Percentiles rank a stretch among this genome's conserved stretches.
phyloP scores from a whole-genome alignment of 1,139 yeast species.

The Spathaspora sp. region DNA sequence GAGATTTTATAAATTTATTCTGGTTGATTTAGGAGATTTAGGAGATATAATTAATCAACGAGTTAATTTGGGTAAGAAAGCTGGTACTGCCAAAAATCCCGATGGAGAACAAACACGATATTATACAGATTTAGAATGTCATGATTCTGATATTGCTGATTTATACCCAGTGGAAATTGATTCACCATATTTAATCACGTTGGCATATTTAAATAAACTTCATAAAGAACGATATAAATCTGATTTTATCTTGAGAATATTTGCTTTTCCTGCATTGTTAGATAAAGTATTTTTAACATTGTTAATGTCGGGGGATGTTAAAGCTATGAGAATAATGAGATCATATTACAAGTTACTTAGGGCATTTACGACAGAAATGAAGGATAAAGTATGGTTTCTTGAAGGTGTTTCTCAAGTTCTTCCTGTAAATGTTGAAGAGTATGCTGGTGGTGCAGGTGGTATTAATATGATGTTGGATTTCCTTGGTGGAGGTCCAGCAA shows the following conservation, averaged over 20 bases:
- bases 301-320: constrained; percentile 78
- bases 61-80: constrained; percentile 23
- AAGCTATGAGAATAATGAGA: constrained; percentile 87
- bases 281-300: constrained; percentile 76
- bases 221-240: constrained; percentile 80
- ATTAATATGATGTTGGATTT: constrained; percentile 90
- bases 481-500: constrained; percentile 68
- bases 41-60: constrained; percentile 71
- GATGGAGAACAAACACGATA: constrained; percentile 17
- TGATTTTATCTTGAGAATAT: constrained; percentile 82
- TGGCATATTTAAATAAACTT: constrained; percentile 82
- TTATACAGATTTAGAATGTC: constrained; percentile 70
- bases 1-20: constrained; percentile 68
- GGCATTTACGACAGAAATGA: constrained; percentile 81
- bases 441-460: constrained; percentile 81
- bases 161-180: constrained; percentile 80
- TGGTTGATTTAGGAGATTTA: constrained; percentile 79
- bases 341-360: constrained; percentile 81
- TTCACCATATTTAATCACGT: constrained; percentile 82
- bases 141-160: constrained; percentile 82
- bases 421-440: constrained; percentile 81
- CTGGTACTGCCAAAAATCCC: constrained; percentile 3
- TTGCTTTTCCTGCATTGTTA: constrained; percentile 89
- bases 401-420: constrained; percentile 88
- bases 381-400: constrained; percentile 88